These are phyloP conservation scores for Metschnikowia kofuensis DNA, from an alignment of 805 yeast genomes.

Conservation along the genomic window DNA sequence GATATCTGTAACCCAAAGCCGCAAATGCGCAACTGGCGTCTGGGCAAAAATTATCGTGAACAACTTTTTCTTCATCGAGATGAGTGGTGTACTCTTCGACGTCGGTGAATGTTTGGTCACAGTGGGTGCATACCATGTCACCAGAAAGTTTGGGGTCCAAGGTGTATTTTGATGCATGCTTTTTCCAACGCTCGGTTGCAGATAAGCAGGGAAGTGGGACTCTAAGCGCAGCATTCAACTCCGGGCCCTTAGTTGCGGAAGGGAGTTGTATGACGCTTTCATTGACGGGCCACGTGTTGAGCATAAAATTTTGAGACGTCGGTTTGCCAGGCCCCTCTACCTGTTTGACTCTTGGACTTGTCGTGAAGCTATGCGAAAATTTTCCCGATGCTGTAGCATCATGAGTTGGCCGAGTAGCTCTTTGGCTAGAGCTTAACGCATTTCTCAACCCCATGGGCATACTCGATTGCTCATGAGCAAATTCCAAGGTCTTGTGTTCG, in stretches of 20 bases:
- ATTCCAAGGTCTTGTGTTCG: not conserved
- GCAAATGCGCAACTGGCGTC: slow-evolving; percentile 14
- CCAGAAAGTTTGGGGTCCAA: slow-evolving; percentile 5
- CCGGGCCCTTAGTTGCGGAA: not conserved
- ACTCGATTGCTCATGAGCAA: not conserved
- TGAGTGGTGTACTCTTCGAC: slow-evolving; percentile 12
- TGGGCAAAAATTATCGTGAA: slow-evolving; percentile 17
- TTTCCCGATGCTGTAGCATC: not conserved
- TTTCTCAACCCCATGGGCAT: slow-evolving; percentile 10
- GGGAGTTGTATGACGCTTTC: not conserved
- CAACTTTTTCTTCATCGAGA: slow-evolving; percentile 11
- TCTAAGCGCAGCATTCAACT: not conserved
- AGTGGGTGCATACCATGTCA: slow-evolving; percentile 14
- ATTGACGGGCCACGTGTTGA: slow-evolving; percentile 10
- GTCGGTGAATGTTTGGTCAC: slow-evolving; percentile 9
- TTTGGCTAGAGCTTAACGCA: slow-evolving; percentile 5
- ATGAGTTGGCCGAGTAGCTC: slow-evolving; percentile 1
- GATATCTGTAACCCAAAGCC: slow-evolving; percentile 13
- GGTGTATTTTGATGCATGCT: slow-evolving; percentile 2
- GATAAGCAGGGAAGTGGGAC: slow-evolving; percentile 7
- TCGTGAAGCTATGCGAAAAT: not conserved
- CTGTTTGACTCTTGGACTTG: not conserved
- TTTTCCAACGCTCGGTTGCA: slow-evolving; percentile 10
- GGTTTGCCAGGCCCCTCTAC: slow-evolving; percentile 1
- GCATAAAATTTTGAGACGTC: slow-evolving; percentile 6